Evolutionary conservation across 768 basidiomycete species (phyloP), one percentile per base, ranked within the genome.

Genomic region (Naganishia randhawae): DNA sequence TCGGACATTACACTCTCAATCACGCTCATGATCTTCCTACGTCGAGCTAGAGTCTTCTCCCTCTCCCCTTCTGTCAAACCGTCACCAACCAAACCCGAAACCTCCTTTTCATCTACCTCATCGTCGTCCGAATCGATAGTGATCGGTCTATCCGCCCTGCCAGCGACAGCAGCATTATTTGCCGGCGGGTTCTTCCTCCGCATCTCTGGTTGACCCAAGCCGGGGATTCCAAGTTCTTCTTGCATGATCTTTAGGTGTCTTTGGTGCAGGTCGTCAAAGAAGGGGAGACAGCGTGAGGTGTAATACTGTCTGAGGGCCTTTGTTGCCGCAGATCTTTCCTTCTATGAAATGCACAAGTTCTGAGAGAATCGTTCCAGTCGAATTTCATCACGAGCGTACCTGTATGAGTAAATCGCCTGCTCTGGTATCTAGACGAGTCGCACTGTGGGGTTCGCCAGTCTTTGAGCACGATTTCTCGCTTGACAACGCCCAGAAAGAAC

Each of bases 1-100:
- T 61, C 57, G 11, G 57, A 39, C 57, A 61, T 61, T 5, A 61
- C 39, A 61, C 57, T 61, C 57, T 61, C 57, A 29, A 61, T 61
- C 57, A 61, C 22, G 39, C 39, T 39, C 57, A 61, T 61, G 29
- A 61, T 61, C 37, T 61, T 61, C 57, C 39, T 42, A 35, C 57
- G 57, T 14, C 57, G 8, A 11, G 57, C 57, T 7, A 61, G n/a
- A 35, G 29, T 61, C 39, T 61, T 61, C 22, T 35, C 33, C 39
- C 33, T 25, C n/a, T 61, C 57, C 37, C 41, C 57, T 10, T 42
- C 57, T 6, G 37, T 39, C 5, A 42, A 2, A 35, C 19, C 57
- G 13, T 5, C 57, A 37, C 27, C 57, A 5, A 22, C 22, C 2
- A 22, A 14, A 3, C 41, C 14, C 22, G 16, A 39, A 11, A n/a